Conservation (phyloP, 352 stramenopile genomes). For the Phytopythium mirpurense region DNA sequence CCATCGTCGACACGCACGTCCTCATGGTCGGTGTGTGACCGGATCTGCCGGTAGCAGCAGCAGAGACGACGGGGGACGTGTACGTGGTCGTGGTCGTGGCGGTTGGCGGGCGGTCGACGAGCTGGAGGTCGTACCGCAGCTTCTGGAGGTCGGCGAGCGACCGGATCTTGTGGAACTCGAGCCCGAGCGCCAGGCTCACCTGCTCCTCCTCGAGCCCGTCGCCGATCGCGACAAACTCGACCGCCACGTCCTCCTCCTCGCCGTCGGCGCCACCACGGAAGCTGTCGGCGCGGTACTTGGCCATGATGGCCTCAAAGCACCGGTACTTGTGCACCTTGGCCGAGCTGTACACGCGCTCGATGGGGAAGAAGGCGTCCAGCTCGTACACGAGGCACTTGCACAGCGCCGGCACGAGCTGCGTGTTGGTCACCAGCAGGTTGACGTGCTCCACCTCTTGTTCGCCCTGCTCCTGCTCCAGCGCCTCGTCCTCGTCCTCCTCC, state of each 20-base stretch:
- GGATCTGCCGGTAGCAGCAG: background rate
- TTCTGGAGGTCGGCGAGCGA: slow-evolving; percentile 57
- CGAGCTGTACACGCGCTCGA: slow-evolving; percentile 73
- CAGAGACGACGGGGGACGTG: background rate
- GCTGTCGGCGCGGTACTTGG: slow-evolving; percentile 29
- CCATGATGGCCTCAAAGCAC: slow-evolving; percentile 74
- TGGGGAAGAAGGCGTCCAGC: slow-evolving; percentile 68
- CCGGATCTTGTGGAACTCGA: slow-evolving; percentile 72
- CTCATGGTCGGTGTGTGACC: background rate
- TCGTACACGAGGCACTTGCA: slow-evolving; percentile 85
- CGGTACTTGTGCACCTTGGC: slow-evolving; percentile 71
- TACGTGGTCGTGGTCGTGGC: too few relatives aligned
- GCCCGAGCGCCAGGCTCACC: slow-evolving; percentile 55
- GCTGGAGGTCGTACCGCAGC: slow-evolving; percentile 53
- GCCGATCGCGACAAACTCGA: slow-evolving; percentile 74
- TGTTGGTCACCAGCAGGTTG: slow-evolving; percentile 83
- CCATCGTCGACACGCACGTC: background rate
- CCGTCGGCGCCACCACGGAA: too few relatives aligned
- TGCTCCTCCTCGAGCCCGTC: slow-evolving; percentile 78
- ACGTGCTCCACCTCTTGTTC: slow-evolving; percentile 43
- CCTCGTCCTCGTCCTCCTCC: slow-evolving; percentile 17
- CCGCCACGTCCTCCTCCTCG: slow-evolving; percentile 14
- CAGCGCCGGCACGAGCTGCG: slow-evolving; percentile 68
- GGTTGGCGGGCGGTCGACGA: slow-evolving; percentile 19
- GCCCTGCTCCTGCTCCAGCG: slow-evolving; percentile 15